Conservation (phyloP, 495 filamentous ascomycete species). For the Lasiosphaeria hispida region DNA sequence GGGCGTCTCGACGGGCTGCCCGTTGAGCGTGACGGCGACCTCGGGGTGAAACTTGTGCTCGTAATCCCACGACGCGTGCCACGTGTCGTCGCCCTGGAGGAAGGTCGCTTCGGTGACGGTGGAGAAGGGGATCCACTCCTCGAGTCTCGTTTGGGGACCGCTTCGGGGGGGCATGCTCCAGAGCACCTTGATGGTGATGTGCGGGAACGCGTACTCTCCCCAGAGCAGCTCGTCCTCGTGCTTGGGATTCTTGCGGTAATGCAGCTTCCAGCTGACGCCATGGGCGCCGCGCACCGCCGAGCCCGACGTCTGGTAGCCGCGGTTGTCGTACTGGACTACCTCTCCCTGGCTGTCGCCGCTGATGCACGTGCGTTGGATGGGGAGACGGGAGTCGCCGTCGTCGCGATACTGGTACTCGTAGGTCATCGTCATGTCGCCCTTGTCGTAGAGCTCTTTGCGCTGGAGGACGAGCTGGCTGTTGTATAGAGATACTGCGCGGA, state of each 20-base stretch:
- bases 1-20: slow-evolving; percentile 53
- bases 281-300: slow-evolving; percentile 56
- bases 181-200: slow-evolving; percentile 55
- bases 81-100: slow-evolving; percentile 52
- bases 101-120: slow-evolving; percentile 60
- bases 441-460: slow-evolving; percentile 47
- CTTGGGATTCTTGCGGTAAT: slow-evolving; percentile 56
- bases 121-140: slow-evolving; percentile 59
- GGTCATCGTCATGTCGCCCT: neutral
- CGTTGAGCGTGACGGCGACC: slow-evolving; percentile 58
- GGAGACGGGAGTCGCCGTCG: slow-evolving; percentile 38
- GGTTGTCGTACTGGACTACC: slow-evolving; percentile 53
- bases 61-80: slow-evolving; percentile 56
- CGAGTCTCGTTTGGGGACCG: slow-evolving; percentile 50
- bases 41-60: slow-evolving; percentile 63
- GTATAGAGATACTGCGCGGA: slow-evolving; percentile 50
- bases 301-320: slow-evolving; percentile 54
- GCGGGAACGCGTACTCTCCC: slow-evolving; percentile 54
- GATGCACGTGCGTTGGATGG: slow-evolving; percentile 49
- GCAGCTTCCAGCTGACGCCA: slow-evolving; percentile 55
- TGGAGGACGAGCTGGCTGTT: slow-evolving; percentile 46
- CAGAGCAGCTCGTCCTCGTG: slow-evolving; percentile 58
- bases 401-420: slow-evolving; percentile 37
- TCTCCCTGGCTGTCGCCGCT: slow-evolving; percentile 46
- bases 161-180: slow-evolving; percentile 57